phyloP scores from a whole-genome alignment of 768 basidiomycete genomes.

The Tylopilus sp. region DNA sequence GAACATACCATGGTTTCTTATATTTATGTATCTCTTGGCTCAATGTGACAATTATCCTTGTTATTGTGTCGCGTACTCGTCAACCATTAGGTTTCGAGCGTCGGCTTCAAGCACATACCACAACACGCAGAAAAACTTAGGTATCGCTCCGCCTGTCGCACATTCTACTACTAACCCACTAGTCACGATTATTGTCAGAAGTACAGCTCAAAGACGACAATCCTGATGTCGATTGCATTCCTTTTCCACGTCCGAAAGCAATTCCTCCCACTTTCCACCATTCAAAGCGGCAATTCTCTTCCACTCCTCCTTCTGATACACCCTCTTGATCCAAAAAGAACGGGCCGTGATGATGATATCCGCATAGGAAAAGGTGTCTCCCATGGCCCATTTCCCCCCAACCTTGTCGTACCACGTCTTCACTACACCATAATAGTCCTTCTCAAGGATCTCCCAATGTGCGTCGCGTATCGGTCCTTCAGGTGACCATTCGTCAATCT shows the following conservation, averaged over 20 bases:
- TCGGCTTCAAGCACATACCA: neutral
- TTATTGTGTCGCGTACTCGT: neutral
- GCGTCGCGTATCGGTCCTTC: slow-evolving; percentile 31
- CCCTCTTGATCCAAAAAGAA: slow-evolving; percentile 16
- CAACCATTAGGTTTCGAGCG: neutral
- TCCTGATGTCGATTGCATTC: slow-evolving; percentile 18
- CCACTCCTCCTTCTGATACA: slow-evolving; percentile 27
- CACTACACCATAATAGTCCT: slow-evolving; percentile 1
- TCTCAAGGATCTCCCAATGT: slow-evolving; percentile 25
- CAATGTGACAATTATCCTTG: too few species aligned
- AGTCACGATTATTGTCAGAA: too few species aligned
- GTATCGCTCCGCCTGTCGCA: neutral
- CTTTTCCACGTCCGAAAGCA: slow-evolving; percentile 23
- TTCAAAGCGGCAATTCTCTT: slow-evolving; percentile 22
- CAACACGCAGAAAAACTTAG: neutral
- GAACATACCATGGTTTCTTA: slow-evolving; percentile 35
- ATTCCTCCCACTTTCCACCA: slow-evolving; percentile 24
- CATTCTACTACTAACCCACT: too few species aligned
- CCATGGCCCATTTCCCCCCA: slow-evolving; percentile 31
- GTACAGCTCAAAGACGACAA: too few species aligned
- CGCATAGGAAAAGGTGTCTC: slow-evolving; percentile 29
- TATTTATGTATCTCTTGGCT: neutral
- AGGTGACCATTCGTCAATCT: slow-evolving; percentile 39
- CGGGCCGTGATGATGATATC: slow-evolving; percentile 25
- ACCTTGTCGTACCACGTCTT: slow-evolving; percentile 21